Conservation (phyloP, 805 yeast genomes). For the Cyberlindnera xylosilytica region DNA sequence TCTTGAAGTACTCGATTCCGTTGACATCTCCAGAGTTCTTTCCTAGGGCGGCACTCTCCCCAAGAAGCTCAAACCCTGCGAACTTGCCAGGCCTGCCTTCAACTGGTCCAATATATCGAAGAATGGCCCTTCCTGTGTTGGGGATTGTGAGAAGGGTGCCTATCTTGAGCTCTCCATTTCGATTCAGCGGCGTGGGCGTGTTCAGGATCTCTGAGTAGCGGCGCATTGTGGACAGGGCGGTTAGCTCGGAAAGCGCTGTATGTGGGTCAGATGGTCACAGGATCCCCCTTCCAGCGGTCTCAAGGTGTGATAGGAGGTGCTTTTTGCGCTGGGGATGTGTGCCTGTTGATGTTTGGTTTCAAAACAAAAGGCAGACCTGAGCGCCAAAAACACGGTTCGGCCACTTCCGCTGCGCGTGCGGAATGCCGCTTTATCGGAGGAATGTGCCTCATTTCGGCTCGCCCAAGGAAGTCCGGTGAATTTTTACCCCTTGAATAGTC, state of each 20-base stretch:
- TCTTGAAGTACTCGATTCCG: conserved; percentile 67
- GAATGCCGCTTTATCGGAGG: no score
- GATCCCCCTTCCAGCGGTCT: no score
- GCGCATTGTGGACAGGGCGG: conserved; percentile 15
- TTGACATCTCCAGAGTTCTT: conserved; percentile 83
- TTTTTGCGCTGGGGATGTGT: no score
- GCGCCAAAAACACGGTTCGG: no score
- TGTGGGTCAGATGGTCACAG: no score
- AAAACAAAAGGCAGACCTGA: background rate
- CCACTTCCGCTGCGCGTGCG: no score
- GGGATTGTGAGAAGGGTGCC: conserved; percentile 44
- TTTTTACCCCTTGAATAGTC: no score
- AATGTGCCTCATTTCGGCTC: no score
- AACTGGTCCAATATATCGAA: conserved; percentile 71
- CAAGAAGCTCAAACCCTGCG: conserved; percentile 86
- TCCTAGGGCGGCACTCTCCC: conserved; percentile 61
- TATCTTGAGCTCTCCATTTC: conserved; percentile 13
- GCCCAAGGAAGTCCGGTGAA: no score
- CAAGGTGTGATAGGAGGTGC: no score
- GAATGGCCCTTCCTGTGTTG: conserved; percentile 64
- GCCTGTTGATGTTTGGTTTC: no score
- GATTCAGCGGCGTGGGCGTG: conserved; percentile 24
- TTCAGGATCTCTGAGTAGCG: conserved; percentile 25
- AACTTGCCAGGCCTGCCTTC: conserved; percentile 69
- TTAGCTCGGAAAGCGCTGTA: background rate